Evolutionary conservation across 1,284 basidiomycete genomes (phyloP).

Genomic region (Singerocomus rubriflavus): DNA sequence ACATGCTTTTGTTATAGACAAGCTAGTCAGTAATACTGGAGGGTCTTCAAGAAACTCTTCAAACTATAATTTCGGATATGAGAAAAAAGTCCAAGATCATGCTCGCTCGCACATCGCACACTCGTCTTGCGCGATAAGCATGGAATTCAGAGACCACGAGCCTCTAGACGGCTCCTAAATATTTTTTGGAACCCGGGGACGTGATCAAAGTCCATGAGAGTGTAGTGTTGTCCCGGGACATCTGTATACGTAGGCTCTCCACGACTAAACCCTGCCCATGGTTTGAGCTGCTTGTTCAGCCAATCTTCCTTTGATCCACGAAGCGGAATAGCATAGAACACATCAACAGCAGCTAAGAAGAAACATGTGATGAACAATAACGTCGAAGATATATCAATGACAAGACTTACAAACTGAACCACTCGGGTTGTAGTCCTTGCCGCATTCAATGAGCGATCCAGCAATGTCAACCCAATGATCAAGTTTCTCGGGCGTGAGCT

Average conservation of each 20-base stretch:
- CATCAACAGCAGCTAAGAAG: slow-evolving; percentile 14
- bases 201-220: slow-evolving; percentile 30
- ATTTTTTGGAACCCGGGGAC: slow-evolving; percentile 29
- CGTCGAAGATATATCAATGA: not conserved
- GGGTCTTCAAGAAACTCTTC: not conserved
- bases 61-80: not conserved
- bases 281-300: slow-evolving; percentile 30
- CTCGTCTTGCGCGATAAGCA: too few relatives aligned
- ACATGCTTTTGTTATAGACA: not conserved
- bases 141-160: slow-evolving; percentile 17
- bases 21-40: not conserved
- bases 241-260: slow-evolving; percentile 19
- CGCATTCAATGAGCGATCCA: slow-evolving; percentile 30
- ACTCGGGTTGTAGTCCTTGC: slow-evolving; percentile 21
- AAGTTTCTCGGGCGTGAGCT: slow-evolving; percentile 21
- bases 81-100: not conserved
- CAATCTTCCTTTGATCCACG: slow-evolving; percentile 22
- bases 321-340: slow-evolving; percentile 27
- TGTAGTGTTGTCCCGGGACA: slow-evolving; percentile 28
- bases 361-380: not conserved
- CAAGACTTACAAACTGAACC: slow-evolving; percentile 24
- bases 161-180: slow-evolving; percentile 27
- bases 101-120: not conserved
- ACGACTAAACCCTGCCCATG: slow-evolving; percentile 23
- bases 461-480: slow-evolving; percentile 28